These are phyloP conservation scores for Cyclotella baltica DNA, from an alignment of 108 stramenopile genomes.

Conservation along the genomic window DNA sequence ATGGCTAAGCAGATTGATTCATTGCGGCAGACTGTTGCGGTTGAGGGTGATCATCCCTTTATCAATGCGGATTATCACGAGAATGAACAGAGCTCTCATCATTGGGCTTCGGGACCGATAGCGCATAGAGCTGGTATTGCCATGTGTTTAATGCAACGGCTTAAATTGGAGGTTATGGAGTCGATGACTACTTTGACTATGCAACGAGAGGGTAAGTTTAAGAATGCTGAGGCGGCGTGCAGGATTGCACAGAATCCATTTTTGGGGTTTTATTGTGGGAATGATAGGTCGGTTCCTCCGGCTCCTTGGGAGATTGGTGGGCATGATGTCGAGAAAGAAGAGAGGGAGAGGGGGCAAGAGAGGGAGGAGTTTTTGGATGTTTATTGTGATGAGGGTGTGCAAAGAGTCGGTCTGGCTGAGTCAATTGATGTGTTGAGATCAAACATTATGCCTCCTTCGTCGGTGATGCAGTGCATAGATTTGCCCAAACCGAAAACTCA, in stretches of 20 bases:
- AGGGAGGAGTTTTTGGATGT: constrained; percentile 43
- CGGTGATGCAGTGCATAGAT: constrained; percentile 34
- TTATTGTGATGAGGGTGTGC: constrained; percentile 19
- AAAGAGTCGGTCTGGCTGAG: not conserved
- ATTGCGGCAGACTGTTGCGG: constrained; percentile 62
- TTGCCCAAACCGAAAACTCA: constrained; percentile 1
- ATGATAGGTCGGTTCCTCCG: constrained; percentile 28
- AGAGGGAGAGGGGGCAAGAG: constrained; percentile 39
- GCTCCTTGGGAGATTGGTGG: constrained; percentile 54
- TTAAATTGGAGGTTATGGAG: constrained; percentile 73
- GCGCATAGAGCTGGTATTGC: constrained; percentile 80
- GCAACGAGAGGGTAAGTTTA: constrained; percentile 50
- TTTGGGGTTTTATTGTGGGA: constrained; percentile 15
- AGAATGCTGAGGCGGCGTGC: constrained; percentile 25
- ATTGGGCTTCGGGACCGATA: constrained; percentile 46
- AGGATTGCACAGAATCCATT: constrained; percentile 50
- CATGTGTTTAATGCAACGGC: constrained; percentile 63
- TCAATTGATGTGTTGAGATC: constrained; percentile 5
- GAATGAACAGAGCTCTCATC: constrained; percentile 10
- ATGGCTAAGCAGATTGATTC: constrained; percentile 86
- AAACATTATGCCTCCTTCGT: constrained; percentile 31
- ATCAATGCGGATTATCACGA: constrained; percentile 24
- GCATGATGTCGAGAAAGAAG: constrained; percentile 37
- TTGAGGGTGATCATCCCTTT: constrained; percentile 41
- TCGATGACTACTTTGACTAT: constrained; percentile 74